These are phyloP conservation scores for Coniochaeta sp. DNA, from an alignment of 2,329 filamentous ascomycete species.

Conservation along the genomic window DNA sequence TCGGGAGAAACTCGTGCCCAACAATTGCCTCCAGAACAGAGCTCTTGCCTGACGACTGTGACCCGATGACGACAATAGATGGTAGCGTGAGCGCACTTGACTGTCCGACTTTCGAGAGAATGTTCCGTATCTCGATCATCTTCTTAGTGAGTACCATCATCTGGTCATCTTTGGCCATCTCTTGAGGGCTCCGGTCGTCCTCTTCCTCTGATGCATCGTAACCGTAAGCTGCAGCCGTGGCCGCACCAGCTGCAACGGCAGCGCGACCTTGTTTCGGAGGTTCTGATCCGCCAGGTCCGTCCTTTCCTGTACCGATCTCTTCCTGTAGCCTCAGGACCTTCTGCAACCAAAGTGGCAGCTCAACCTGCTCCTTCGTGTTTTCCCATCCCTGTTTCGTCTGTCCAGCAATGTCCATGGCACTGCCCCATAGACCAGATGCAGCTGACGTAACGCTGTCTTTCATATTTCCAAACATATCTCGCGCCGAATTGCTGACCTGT, in stretches of 20 bases:
- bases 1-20: conserved; percentile 94
- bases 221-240: conserved; percentile 70
- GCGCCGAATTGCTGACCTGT: conserved; percentile 69
- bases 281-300: conserved; percentile 39
- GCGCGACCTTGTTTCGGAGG: conserved; percentile 52
- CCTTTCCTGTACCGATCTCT: conserved; percentile 42
- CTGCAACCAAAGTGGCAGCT: conserved; percentile 69
- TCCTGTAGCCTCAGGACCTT: conserved; percentile 59
- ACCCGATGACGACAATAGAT: conserved; percentile 98
- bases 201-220: conserved; percentile 64
- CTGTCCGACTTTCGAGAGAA: conserved; percentile 87
- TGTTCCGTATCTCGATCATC: conserved; percentile 97
- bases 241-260: conserved; percentile 53
- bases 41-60: conserved; percentile 96
- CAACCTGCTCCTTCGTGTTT: conserved; percentile 70
- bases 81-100: conserved; percentile 81
- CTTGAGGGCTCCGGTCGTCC: conserved; percentile 51
- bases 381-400: conserved; percentile 78
- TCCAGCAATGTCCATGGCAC: conserved; percentile 65
- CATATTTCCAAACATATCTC: conserved; percentile 67
- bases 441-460: conserved; percentile 63
- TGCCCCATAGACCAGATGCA: conserved; percentile 62
- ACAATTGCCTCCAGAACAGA: conserved; percentile 96
- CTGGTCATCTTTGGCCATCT: conserved; percentile 80
- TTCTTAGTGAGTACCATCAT: conserved; percentile 99